A percentile compares a stretch with the other conserved stretches of the same genome.
phyloP scores from a whole-genome alignment of 164 flowering plant species.

The Platanus orientalis region DNA sequence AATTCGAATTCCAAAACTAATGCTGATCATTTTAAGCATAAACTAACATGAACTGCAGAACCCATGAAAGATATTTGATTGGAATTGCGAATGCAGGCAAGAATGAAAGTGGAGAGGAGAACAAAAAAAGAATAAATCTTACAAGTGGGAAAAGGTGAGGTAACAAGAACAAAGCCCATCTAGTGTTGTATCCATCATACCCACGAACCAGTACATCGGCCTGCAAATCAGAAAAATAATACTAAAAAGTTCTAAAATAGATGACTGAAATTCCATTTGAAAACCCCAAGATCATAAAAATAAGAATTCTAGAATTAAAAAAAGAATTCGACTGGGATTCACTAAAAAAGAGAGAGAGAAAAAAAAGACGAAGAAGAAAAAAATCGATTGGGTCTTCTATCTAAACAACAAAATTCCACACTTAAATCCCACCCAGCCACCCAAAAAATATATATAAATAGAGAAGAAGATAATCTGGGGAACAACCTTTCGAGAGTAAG shows the following conservation, averaged over 20 bases:
- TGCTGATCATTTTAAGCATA: no score
- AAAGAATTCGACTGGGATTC: no score
- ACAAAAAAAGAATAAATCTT: constrained; percentile 7
- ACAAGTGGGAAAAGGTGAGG: constrained; percentile 72
- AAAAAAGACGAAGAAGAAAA: no score
- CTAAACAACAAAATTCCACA: no score
- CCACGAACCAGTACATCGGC: constrained; percentile 82
- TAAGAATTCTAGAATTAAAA: no score
- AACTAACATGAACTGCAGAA: neutral
- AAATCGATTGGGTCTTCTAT: no score
- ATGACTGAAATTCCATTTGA: neutral
- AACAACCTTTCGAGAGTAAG: constrained; percentile 74
- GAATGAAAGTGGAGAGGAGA: neutral
- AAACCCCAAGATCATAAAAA: neutral
- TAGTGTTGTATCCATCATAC: constrained; percentile 89
- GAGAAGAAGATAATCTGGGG: neutral
- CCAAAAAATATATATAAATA: neutral
- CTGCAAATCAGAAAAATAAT: constrained; percentile 26
- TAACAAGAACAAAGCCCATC: constrained; percentile 86
- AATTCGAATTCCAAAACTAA: no score
- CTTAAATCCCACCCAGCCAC: no score
- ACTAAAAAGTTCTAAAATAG: neutral
- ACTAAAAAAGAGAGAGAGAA: no score
- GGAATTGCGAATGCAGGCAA: neutral
- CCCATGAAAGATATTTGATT: no score